These are phyloP conservation scores for Xylariaceae sp. DNA, from an alignment of 2,329 filamentous ascomycete genomes.

Conservation along the genomic window DNA sequence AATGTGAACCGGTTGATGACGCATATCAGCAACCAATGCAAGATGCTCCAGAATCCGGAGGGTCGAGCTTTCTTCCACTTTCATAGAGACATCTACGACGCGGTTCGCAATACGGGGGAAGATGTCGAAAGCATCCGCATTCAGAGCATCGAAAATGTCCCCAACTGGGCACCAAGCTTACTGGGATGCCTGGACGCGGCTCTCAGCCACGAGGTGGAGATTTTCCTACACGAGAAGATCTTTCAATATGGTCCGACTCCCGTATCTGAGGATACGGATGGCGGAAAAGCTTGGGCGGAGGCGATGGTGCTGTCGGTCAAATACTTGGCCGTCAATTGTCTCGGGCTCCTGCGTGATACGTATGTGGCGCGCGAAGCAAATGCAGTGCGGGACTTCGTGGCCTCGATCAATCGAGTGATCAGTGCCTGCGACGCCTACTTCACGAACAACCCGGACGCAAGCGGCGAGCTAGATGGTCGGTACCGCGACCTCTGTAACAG, in stretches of 20 bases:
- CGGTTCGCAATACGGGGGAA: conserved; percentile 21
- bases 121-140: conserved; percentile 22
- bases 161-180: conserved; percentile 44
- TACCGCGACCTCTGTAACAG: conserved; percentile 30
- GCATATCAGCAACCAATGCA: conserved; percentile 37
- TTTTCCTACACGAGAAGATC: conserved; percentile 36
- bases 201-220: conserved; percentile 34
- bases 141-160: conserved; percentile 25
- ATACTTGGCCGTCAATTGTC: conserved; percentile 35
- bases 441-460: conserved; percentile 22
- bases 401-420: conserved; percentile 35
- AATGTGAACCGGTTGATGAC: conserved; percentile 32
- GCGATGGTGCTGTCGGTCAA: conserved; percentile 29
- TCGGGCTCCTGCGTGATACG: conserved; percentile 38
- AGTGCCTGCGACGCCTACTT: conserved; percentile 35
- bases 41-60: conserved; percentile 38
- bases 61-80: conserved; percentile 42
- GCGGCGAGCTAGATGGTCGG: conserved; percentile 24
- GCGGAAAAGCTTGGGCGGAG: conserved; percentile 22
- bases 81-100: conserved; percentile 27
- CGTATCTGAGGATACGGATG: conserved; percentile 22
- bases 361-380: conserved; percentile 34
- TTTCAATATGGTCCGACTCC: conserved; percentile 29
- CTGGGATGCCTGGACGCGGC: conserved; percentile 38
- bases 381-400: conserved; percentile 35